These are phyloP conservation scores for Aristolochia contorta DNA, from an alignment of 164 flowering plant genomes.

Conservation along the genomic window DNA sequence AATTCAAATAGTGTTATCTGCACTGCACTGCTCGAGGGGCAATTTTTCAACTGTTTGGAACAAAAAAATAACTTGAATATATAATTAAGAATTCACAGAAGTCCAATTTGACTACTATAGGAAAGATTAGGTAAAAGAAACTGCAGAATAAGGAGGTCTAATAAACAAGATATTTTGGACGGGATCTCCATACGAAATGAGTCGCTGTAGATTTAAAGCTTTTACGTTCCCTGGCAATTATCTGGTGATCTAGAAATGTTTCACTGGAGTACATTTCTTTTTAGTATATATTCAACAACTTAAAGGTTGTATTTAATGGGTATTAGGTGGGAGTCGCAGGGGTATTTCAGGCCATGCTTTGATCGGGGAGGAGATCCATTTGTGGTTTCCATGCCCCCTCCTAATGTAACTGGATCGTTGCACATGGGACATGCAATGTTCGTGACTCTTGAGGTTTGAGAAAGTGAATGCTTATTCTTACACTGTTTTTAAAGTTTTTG, in stretches of 20 bases:
- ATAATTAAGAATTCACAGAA: no score
- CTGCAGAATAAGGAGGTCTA: no score
- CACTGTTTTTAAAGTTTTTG: neutral
- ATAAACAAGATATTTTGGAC: no score
- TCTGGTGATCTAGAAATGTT: neutral
- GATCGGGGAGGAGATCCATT: conserved; percentile 70
- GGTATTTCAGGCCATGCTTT: conserved; percentile 70
- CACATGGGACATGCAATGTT: conserved; percentile 99
- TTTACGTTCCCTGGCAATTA: neutral
- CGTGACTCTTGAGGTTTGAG: conserved; percentile 90
- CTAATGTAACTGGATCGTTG: conserved; percentile 93
- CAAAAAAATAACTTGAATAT: no score
- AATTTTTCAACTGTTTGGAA: no score
- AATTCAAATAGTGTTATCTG: no score
- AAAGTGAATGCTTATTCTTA: conserved; percentile 13
- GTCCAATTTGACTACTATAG: no score
- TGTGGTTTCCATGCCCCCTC: conserved; percentile 94
- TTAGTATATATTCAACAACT: neutral
- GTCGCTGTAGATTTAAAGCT: neutral
- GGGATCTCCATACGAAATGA: neutral
- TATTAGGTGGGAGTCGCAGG: conserved; percentile 95
- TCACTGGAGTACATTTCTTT: neutral
- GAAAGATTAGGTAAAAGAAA: no score
- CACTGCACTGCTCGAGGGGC: no score
- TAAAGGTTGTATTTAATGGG: conserved; percentile 4